phyloP scores from a whole-genome alignment of 2,329 filamentous ascomycete genomes.

The Mariannaea elegans region DNA sequence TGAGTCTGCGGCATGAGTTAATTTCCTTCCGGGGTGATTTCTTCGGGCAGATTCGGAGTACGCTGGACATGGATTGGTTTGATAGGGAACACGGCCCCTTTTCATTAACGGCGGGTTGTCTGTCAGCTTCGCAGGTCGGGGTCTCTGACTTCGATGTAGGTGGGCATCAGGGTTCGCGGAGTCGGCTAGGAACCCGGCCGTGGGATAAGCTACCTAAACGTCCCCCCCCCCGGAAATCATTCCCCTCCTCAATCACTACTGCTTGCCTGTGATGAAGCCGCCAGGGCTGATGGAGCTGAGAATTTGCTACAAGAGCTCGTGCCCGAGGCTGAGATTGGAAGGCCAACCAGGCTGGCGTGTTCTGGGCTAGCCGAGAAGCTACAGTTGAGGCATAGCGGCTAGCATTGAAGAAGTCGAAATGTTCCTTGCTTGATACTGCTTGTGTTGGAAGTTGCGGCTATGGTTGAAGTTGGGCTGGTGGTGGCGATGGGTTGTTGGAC shows the following conservation, averaged over 20 bases:
- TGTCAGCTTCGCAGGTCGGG: too few species aligned
- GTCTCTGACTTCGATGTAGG: too few species aligned
- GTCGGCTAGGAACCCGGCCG: too few species aligned
- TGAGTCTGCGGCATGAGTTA: too few species aligned
- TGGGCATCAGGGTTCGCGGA: too few species aligned
- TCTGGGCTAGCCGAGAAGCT: conserved; percentile 32
- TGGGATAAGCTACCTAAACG: conserved; percentile 66
- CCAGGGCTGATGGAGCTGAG: conserved; percentile 17
- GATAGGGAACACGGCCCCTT: too few species aligned
- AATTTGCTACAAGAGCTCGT: conserved; percentile 30
- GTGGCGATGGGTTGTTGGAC: conserved; percentile 47
- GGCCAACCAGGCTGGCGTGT: conserved; percentile 45
- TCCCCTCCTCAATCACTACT: conserved; percentile 56
- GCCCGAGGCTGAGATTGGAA: conserved; percentile 37
- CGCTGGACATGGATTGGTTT: too few species aligned
- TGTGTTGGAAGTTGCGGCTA: conserved; percentile 21
- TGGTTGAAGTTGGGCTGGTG: conserved; percentile 31
- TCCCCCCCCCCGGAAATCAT: conserved; percentile 75
- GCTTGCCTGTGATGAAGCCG: conserved; percentile 21
- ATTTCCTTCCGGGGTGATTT: too few species aligned
- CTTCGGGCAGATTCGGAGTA: too few species aligned
- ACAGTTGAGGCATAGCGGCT: conserved; percentile 24
- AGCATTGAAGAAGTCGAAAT: conserved; percentile 38
- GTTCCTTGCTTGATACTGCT: conserved; percentile 34
- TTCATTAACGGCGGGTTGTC: too few species aligned